phyloP scores from a whole-genome alignment of 495 filamentous ascomycete genomes.

The Mytilinidion resinicola region DNA sequence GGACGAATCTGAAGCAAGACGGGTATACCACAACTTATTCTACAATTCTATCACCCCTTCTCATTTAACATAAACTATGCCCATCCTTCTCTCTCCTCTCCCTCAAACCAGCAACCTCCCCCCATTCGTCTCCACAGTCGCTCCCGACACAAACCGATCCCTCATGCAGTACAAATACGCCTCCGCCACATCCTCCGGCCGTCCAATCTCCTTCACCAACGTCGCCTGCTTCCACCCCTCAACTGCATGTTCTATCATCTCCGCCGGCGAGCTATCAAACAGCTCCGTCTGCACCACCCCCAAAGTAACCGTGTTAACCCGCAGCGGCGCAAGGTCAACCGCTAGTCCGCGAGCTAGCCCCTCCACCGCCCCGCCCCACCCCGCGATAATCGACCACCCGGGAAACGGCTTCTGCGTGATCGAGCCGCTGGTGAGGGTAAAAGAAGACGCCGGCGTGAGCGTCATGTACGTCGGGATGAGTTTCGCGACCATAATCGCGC shows the following conservation, averaged over 20 bases:
- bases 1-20: too few species aligned
- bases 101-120: conserved; percentile 14
- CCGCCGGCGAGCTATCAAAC: conserved; percentile 33
- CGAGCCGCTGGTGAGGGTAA: conserved; percentile 51
- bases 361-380: conserved; percentile 33
- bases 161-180: conserved; percentile 60
- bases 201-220: conserved; percentile 44
- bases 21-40: too few species aligned
- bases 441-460: conserved; percentile 36
- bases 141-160: conserved; percentile 50
- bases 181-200: conserved; percentile 55
- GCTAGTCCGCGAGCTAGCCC: conserved; percentile 49
- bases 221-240: conserved; percentile 27
- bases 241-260: conserved; percentile 31
- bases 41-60: too few species aligned
- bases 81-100: not conserved
- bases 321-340: conserved; percentile 50
- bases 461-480: conserved; percentile 40
- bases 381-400: conserved; percentile 44
- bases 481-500: conserved; percentile 50
- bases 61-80: too few species aligned
- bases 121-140: conserved; percentile 14
- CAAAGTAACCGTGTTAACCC: conserved; percentile 55
- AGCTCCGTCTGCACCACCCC: conserved; percentile 52
- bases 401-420: conserved; percentile 41